phyloP scores from a whole-genome alignment of 768 basidiomycete genomes.

The Mycena rosella region DNA sequence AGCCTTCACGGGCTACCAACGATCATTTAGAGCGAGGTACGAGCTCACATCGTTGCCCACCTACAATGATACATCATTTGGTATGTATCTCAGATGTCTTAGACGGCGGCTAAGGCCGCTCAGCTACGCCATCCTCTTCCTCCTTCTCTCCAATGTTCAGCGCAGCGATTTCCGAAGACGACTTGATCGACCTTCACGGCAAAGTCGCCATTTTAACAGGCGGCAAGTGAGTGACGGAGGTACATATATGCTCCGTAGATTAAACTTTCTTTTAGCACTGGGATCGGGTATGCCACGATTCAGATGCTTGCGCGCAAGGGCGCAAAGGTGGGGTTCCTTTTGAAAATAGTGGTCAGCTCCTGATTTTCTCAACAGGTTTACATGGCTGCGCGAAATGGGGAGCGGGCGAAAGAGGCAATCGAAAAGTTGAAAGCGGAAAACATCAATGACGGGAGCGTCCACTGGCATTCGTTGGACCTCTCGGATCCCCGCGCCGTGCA shows the following conservation, averaged over 20 bases:
- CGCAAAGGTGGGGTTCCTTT: constrained; percentile 47
- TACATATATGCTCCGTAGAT: background rate
- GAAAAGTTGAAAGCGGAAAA: constrained; percentile 49
- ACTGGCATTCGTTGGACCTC: constrained; percentile 56
- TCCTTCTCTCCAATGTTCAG: background rate
- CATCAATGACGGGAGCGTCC: constrained; percentile 46
- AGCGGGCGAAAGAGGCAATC: constrained; percentile 48
- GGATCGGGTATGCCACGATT: constrained; percentile 53
- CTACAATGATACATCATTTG: too few relatives aligned
- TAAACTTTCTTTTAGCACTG: constrained; percentile 38
- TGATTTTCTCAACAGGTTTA: constrained; percentile 35
- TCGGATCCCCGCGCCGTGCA: constrained; percentile 51
- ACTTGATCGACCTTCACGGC: constrained; percentile 59
- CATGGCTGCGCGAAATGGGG: constrained; percentile 51
- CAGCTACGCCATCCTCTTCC: too few relatives aligned
- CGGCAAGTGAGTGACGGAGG: constrained; percentile 37
- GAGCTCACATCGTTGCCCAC: too few relatives aligned
- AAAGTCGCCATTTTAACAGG: constrained; percentile 64
- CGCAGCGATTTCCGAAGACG: constrained; percentile 46
- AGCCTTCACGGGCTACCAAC: too few relatives aligned
- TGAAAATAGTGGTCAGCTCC: background rate
- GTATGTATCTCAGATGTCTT: too few relatives aligned
- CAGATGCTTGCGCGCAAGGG: constrained; percentile 55
- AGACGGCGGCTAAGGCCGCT: too few relatives aligned
- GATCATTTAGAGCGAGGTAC: too few relatives aligned